Conservation (phyloP, 208 protist genomes). For the Crithidia bombi region DNA sequence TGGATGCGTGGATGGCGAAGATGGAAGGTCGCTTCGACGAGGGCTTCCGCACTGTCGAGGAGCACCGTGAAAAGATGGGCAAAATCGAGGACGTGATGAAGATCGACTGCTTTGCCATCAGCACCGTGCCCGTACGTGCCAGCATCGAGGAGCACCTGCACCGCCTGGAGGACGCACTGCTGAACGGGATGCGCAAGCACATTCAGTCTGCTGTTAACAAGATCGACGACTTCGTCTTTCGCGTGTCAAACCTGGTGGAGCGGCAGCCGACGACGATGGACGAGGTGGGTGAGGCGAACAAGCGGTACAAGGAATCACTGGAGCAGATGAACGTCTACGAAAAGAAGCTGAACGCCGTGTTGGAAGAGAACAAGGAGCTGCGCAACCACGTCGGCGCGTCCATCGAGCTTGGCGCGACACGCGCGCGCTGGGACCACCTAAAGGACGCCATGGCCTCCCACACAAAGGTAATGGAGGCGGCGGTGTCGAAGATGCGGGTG, state of each 20-base stretch:
- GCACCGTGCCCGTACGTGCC: slow-evolving; percentile 91
- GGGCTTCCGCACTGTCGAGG: slow-evolving; percentile 91
- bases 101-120: slow-evolving; percentile 95
- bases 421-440: slow-evolving; percentile 93
- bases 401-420: slow-evolving; percentile 82
- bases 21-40: slow-evolving; percentile 69
- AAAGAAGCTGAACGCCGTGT: slow-evolving; percentile 67
- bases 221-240: slow-evolving; percentile 90
- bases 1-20: slow-evolving; percentile 74
- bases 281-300: slow-evolving; percentile 91
- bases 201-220: slow-evolving; percentile 69
- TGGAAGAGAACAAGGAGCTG: slow-evolving; percentile 90
- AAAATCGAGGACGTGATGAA: slow-evolving; percentile 90
- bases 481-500: slow-evolving; percentile 87
- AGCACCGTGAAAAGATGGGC: slow-evolving; percentile 81
- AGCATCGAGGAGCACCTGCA: slow-evolving; percentile 94
- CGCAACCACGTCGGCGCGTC: slow-evolving; percentile 67
- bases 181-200: slow-evolving; percentile 81
- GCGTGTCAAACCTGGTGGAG: slow-evolving; percentile 88
- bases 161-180: slow-evolving; percentile 88
- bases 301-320: slow-evolving; percentile 73
- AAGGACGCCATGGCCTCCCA: slow-evolving; percentile 89
- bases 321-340: slow-evolving; percentile 65
- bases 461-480: slow-evolving; percentile 90
- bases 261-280: slow-evolving; percentile 93